Conservation (phyloP, 1,139 yeast genomes). For the Protomyces arabidopsidicola region DNA sequence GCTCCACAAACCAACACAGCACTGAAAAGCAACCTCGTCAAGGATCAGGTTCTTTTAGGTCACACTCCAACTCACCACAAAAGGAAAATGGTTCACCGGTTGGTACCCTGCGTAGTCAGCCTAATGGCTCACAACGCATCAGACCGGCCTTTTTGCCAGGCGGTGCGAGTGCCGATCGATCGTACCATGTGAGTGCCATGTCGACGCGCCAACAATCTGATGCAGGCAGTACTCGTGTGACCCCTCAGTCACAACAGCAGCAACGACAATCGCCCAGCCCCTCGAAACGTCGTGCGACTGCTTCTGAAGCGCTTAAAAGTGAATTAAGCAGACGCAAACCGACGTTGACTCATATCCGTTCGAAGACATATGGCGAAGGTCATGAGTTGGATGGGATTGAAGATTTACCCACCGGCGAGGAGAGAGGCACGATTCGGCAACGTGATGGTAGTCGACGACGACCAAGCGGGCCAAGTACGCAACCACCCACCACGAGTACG, state of each 20-base stretch:
- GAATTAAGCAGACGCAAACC: slow-evolving; percentile 29
- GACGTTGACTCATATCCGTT: slow-evolving; percentile 23
- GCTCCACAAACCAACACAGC: neutral
- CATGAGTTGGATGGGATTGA: slow-evolving; percentile 39
- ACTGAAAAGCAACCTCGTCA: neutral
- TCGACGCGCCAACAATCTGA: neutral
- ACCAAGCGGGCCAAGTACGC: neutral
- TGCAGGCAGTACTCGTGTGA: neutral
- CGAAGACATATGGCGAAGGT: slow-evolving; percentile 38
- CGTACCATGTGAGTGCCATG: slow-evolving; percentile 16
- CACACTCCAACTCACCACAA: neutral
- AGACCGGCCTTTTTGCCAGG: slow-evolving; percentile 15
- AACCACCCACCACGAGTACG: neutral
- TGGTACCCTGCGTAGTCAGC: neutral
- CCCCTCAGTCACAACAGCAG: neutral
- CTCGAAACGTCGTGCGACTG: slow-evolving; percentile 3
- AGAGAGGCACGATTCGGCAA: neutral
- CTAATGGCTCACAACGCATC: neutral
- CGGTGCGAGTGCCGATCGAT: slow-evolving; percentile 10
- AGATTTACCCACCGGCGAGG: slow-evolving; percentile 36
- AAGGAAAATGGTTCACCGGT: neutral
- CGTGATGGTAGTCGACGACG: neutral
- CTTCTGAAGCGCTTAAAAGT: slow-evolving; percentile 29
- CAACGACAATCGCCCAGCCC: neutral
- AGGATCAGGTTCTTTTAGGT: neutral